Percentiles rank a stretch among this genome's conserved stretches.
Evolutionary conservation across 2,329 filamentous ascomycete genomes (phyloP).

Genomic region (Diplodia intermedia): DNA sequence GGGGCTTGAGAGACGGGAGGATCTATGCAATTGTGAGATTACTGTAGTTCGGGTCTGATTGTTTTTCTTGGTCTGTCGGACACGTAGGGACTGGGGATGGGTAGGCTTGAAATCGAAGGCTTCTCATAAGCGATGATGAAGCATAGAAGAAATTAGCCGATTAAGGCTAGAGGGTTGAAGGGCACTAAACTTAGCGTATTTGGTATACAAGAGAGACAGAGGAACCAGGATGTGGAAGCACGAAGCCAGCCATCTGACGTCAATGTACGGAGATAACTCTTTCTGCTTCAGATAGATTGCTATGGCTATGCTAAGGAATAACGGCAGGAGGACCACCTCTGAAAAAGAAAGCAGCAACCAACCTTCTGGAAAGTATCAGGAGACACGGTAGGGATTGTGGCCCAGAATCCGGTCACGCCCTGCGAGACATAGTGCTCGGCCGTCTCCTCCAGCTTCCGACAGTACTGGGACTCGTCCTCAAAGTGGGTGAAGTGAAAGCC

Average conservation of each 20-base stretch:
- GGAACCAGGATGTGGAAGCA: too few relatives aligned
- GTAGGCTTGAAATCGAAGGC: neutral
- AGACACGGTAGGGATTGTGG: conserved; percentile 60
- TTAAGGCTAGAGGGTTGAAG: neutral
- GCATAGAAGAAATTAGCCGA: neutral
- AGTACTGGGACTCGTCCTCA: conserved; percentile 52
- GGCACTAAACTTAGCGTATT: neutral
- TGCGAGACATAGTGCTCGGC: conserved; percentile 58
- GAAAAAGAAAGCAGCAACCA: neutral
- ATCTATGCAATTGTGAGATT: conserved; percentile 46
- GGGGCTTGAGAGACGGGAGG: conserved; percentile 56
- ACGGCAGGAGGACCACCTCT: too few relatives aligned
- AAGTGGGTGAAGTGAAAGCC: conserved; percentile 64
- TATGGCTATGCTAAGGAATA: neutral
- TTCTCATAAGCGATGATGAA: neutral
- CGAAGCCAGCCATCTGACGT: neutral
- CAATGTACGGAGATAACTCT: neutral
- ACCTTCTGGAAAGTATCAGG: conserved; percentile 56
- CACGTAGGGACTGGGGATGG: neutral
- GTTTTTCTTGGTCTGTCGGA: neutral
- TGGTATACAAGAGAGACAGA: too few relatives aligned
- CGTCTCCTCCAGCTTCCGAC: conserved; percentile 54
- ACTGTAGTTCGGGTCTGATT: neutral
- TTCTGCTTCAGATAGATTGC: neutral
- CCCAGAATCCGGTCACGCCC: conserved; percentile 62